Evolutionary conservation across 2,329 filamentous ascomycete genomes (phyloP), one percentile per base, ranked within the genome.

Genomic region (Cladosporium oxysporum): DNA sequence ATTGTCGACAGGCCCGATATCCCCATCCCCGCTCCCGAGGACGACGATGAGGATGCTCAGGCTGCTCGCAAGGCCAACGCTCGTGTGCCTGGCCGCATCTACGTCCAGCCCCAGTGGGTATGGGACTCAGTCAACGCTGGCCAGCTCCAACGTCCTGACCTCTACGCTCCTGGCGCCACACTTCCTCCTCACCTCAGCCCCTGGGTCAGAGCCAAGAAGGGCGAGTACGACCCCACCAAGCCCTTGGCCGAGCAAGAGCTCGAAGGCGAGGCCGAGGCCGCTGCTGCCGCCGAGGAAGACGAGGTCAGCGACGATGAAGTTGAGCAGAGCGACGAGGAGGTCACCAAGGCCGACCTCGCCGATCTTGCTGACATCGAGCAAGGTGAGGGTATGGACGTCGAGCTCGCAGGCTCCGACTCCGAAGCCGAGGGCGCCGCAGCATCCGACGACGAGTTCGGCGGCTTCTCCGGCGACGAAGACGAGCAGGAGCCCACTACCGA

Each of bases 51-150:
- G 83, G 68, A 81, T 81, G 58, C 86, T 84, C 76, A 86, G 84
- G 29, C 79, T 79, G 66, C 72, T 64, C 69, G 75, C 68, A 69
- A 73, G 58, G 74, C 79, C 41, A 82, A 91, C 74, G 88, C 88
- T 69, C 88, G 93, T 68, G 90, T 98, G 68, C 93, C 94, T n/a
- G 94, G 94, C 41, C 87, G 95, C 70, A 92, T 88, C 69, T 99
- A 99, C 73, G 82, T 99, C 65, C 95, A 99, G 81, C 95, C 95
- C 23, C 95, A 99, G 77, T 99, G 96, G 94, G 88, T 99, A 4
- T 99, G 95, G 95, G 95, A 99, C 76, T 94, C 91, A 74, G 83
- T 97, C 77, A 99, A 99, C 77, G 91, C 95, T 55, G 92, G 92
- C 69, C 92, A 94, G 79, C 82, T 99, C 65, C 89, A 97, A 77